Percentiles rank a stretch among this genome's conserved stretches.
phyloP scores from a whole-genome alignment of 352 stramenopile genomes.

The Peronospora farinosa region DNA sequence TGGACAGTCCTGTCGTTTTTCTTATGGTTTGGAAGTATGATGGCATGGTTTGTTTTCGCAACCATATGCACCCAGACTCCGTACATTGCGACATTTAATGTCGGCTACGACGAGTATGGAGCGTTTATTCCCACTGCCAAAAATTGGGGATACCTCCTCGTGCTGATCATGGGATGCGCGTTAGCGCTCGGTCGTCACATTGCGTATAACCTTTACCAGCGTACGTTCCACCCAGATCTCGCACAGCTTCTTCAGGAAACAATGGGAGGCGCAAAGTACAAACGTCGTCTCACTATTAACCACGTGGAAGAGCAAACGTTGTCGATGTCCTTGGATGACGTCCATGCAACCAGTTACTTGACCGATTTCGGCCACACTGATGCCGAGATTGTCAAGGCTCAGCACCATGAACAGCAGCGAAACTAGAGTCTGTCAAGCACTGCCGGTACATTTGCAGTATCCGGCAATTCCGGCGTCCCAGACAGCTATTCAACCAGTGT shows the following conservation, averaged over 20 bases:
- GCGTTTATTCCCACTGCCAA: constrained; percentile 50
- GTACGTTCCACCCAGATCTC: constrained; percentile 63
- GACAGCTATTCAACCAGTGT: constrained; percentile 63
- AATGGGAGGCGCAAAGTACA: constrained; percentile 29
- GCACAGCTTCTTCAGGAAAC: constrained; percentile 68
- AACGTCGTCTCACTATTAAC: constrained; percentile 63
- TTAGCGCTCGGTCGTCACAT: constrained; percentile 70
- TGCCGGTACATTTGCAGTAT: constrained; percentile 13
- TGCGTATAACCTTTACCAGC: constrained; percentile 75
- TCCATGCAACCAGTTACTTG: constrained; percentile 41
- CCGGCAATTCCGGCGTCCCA: constrained; percentile 3
- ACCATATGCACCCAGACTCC: constrained; percentile 45
- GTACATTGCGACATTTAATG: constrained; percentile 60
- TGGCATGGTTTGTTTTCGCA: constrained; percentile 66
- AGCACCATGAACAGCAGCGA: constrained; percentile 25
- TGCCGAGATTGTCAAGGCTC: constrained; percentile 33
- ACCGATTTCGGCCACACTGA: constrained; percentile 48
- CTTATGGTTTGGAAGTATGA: constrained; percentile 57
- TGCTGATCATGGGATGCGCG: constrained; percentile 60
- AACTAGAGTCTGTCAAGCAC: constrained; percentile 20
- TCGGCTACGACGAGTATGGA: constrained; percentile 77
- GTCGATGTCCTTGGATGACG: constrained; percentile 74
- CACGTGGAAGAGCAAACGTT: constrained; percentile 67
- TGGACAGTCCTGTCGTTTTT: constrained; percentile 61
- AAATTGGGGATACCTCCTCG: constrained; percentile 53